Evolutionary conservation across 345 rosid species (phyloP), one percentile per base, ranked within the genome.

Genomic region (Lepidium aucheri): DNA sequence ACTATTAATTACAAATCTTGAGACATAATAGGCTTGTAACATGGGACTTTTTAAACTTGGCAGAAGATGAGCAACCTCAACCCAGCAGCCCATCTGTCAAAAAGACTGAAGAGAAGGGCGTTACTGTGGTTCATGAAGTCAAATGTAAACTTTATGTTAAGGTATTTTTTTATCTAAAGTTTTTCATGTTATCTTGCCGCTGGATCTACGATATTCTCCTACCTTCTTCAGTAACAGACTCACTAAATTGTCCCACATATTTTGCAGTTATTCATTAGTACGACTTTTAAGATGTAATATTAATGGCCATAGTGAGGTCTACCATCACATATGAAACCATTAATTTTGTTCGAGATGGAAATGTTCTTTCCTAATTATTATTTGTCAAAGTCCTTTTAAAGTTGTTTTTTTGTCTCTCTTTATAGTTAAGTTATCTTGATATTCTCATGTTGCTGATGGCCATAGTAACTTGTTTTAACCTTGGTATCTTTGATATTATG

Each of bases 91-190:
- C 97, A 65, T 94, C 97, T 35, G 80, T 94, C 62, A 84, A 90
- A 77, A 94, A 86, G 80, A 72, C 89, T n/a, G 90, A 84, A 72
- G 97, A 94, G 76, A 77, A 83, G 73, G 99, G 96, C 47, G 76
- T 84, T 54, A 64, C 81, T 61, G 81, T 85, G 20, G 93, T 88
- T 67, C 97, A 94, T 78, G 96, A 94, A 77, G 95, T 90, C 68
- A 94, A 94, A 77, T 90, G 97, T 86, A 94, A 94, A 77, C 86
- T 94, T 62, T 94, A 90, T 76, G 89, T 94, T 24, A 94, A 88
- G 95, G 99, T 90, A 78, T 51, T 11, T 77, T 77, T 2, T 61
- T 52, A 53, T 58, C 46, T 39, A 10, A 39, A 36, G 36, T 13
- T 10, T n/a, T 46, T 17, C 18, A 46, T 30, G 36, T 45, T 36